A percentile compares a stretch with the other conserved stretches of the same genome.
Evolutionary conservation across 495 filamentous ascomycete species (phyloP).

Genomic region (Neurospora tetrasperma): DNA sequence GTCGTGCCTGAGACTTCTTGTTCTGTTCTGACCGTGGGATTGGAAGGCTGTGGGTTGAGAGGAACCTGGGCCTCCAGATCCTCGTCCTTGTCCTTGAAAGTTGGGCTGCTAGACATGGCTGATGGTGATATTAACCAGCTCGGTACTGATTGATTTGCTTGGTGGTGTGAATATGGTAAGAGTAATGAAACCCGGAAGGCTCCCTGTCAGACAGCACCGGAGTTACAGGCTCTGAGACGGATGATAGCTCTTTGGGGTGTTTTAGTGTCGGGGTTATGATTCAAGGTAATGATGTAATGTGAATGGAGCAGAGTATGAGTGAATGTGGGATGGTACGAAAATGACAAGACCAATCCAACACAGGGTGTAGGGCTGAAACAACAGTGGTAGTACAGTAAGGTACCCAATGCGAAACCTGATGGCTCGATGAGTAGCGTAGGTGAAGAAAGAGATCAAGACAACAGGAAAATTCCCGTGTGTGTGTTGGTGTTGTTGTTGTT

Average conservation of each 20-base stretch:
- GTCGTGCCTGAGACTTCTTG: slow-evolving; percentile 21
- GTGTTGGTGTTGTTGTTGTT: neutral
- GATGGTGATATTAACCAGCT: neutral
- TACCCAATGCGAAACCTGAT: neutral
- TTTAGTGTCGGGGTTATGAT: neutral
- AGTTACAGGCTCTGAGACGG: neutral
- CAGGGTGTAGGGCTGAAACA: neutral
- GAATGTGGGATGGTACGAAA: neutral
- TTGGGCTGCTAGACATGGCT: neutral
- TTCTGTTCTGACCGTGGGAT: slow-evolving; percentile 11
- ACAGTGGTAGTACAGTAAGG: neutral
- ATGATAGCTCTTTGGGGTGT: neutral
- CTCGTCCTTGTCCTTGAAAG: slow-evolving; percentile 7
- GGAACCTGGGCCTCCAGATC: slow-evolving; percentile 16
- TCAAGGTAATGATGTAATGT: neutral
- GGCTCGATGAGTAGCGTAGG: neutral
- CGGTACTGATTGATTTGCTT: neutral
- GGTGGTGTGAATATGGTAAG: neutral
- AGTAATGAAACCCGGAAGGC: neutral
- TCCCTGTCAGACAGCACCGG: neutral
- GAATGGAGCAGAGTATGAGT: neutral
- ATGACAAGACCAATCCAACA: neutral
- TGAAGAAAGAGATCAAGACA: neutral
- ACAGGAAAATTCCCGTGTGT: neutral
- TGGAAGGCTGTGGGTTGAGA: slow-evolving; percentile 1